phyloP scores from a whole-genome alignment of 2,329 filamentous ascomycete genomes.

The Neophaeococcomyces mojaviensis region DNA sequence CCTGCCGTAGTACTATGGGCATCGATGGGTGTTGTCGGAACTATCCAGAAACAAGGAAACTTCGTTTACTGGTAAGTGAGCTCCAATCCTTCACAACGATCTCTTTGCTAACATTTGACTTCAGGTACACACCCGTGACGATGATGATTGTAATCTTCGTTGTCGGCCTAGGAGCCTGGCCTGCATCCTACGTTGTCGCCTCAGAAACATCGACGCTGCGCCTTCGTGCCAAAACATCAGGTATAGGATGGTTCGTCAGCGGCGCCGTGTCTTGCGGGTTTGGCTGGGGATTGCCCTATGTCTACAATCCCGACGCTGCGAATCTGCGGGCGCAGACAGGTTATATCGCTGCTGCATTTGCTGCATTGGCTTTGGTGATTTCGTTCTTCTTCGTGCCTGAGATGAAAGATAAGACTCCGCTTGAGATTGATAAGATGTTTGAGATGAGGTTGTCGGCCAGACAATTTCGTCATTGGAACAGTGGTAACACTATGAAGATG shows the following conservation, averaged over 20 bases:
- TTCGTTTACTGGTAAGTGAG: slow-evolving; percentile 34
- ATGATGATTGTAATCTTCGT: slow-evolving; percentile 41
- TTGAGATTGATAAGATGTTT: slow-evolving; percentile 42
- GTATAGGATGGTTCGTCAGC: slow-evolving; percentile 36
- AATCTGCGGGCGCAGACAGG: slow-evolving; percentile 36
- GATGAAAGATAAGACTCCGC: slow-evolving; percentile 42
- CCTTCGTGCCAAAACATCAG: slow-evolving; percentile 33
- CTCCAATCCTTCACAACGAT: neutral
- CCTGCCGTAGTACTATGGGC: slow-evolving; percentile 35
- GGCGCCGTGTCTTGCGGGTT: slow-evolving; percentile 37
- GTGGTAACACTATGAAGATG: too few relatives aligned
- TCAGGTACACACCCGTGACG: slow-evolving; percentile 35
- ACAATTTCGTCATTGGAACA: slow-evolving; percentile 25
- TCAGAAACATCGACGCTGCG: slow-evolving; percentile 30
- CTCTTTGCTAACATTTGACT: neutral
- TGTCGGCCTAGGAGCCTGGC: slow-evolving; percentile 26
- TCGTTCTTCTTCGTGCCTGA: slow-evolving; percentile 46
- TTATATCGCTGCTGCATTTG: slow-evolving; percentile 34
- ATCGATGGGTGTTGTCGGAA: slow-evolving; percentile 42
- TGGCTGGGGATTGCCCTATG: slow-evolving; percentile 43
- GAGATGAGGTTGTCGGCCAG: slow-evolving; percentile 20
- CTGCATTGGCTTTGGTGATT: slow-evolving; percentile 25
- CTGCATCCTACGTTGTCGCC: slow-evolving; percentile 31
- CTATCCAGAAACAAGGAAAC: slow-evolving; percentile 28
- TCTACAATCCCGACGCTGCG: slow-evolving; percentile 43